Conservation (phyloP, 2,329 filamentous ascomycete genomes). For the Huntiella moniliformis region DNA sequence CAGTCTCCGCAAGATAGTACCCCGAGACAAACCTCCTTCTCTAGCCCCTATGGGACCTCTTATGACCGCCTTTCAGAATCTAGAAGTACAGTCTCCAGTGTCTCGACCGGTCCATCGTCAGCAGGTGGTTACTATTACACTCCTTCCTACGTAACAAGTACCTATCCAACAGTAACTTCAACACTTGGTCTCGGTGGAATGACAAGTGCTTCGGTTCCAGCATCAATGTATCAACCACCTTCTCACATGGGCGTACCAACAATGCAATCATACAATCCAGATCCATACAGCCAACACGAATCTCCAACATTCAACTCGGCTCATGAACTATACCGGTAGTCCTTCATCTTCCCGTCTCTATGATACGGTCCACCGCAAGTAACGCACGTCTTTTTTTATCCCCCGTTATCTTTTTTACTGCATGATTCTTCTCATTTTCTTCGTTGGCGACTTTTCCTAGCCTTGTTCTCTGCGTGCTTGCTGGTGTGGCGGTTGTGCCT, state of each 20-base stretch:
- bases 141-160: conserved; percentile 7
- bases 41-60: conserved; percentile 6
- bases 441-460: no score
- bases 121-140: conserved; percentile 7
- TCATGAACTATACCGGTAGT: conserved; percentile 6
- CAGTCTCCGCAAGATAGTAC: conserved; percentile 11
- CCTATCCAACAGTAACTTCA: conserved; percentile 8
- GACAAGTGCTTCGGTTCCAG: conserved; percentile 2
- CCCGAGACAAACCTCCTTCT: conserved; percentile 7
- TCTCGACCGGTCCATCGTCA: conserved; percentile 4
- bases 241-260: conserved; percentile 2
- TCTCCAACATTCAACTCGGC: conserved; percentile 5
- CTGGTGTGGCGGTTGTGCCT: no score
- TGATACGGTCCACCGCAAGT: no score
- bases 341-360: no score
- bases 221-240: conserved; percentile 10
- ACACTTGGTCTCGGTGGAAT: not conserved
- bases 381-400: no score
- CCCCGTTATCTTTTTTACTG: no score
- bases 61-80: conserved; percentile 7
- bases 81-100: conserved; percentile 3
- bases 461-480: no score
- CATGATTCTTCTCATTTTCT: no score
- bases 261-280: conserved; percentile 4
- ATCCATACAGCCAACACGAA: conserved; percentile 9